These are phyloP conservation scores for Hymenoscyphus infarciens DNA, from an alignment of 2,329 filamentous ascomycete genomes.

Conservation along the genomic window DNA sequence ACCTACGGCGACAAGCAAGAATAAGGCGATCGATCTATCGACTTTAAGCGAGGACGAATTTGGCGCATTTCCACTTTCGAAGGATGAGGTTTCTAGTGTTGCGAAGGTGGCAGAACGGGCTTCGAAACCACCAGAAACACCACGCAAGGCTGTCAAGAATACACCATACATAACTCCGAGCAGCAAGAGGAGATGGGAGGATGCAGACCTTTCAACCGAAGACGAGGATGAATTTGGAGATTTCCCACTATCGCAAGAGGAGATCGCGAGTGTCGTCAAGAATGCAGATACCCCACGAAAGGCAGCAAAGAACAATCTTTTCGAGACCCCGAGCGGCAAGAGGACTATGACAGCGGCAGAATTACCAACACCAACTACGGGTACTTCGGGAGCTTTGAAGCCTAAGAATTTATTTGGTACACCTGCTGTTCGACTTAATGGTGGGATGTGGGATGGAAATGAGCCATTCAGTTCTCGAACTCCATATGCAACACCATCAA, in stretches of 20 bases:
- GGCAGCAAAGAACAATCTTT: conserved; percentile 18
- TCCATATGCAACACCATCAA: conserved; percentile 27
- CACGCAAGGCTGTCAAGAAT: conserved; percentile 26
- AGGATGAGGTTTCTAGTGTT: conserved; percentile 25
- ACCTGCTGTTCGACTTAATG: conserved; percentile 16
- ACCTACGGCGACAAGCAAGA: conserved; percentile 17
- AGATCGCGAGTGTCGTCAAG: conserved; percentile 25
- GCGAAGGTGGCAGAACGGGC: conserved; percentile 10
- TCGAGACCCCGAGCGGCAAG: conserved; percentile 30
- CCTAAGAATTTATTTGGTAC: conserved; percentile 3
- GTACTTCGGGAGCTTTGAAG: conserved; percentile 13
- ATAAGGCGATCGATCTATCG: conserved; percentile 16
- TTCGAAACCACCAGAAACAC: conserved; percentile 22
- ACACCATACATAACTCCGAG: conserved; percentile 25
- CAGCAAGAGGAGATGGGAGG: conserved; percentile 31
- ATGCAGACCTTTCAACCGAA: conserved; percentile 17
- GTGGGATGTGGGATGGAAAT: conserved; percentile 26
- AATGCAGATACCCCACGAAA: conserved; percentile 29
- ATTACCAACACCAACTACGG: conserved; percentile 30
- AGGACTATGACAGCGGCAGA: conserved; percentile 28
- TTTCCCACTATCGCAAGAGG: conserved; percentile 25
- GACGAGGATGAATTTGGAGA: conserved; percentile 31
- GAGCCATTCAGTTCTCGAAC: conserved; percentile 23
- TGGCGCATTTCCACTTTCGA: conserved; percentile 26
- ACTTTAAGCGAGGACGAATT: conserved; percentile 26